Evolutionary conservation across 352 stramenopile species (phyloP).

Genomic region (Phytophthora cactorum): DNA sequence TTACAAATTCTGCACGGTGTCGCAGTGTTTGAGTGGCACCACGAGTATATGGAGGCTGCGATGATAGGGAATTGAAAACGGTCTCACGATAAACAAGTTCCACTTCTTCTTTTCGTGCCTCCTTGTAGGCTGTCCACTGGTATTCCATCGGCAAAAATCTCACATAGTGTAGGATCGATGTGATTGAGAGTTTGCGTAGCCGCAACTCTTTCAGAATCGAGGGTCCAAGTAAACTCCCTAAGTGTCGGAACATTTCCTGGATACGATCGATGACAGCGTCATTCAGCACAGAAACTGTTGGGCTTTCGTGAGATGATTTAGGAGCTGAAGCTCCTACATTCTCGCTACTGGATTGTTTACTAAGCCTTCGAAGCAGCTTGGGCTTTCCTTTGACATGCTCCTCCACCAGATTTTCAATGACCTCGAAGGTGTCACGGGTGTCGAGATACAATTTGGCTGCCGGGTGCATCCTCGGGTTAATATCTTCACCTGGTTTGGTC

Average conservation of each 20-base stretch:
- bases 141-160: conserved; percentile 64
- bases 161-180: conserved; percentile 65
- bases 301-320: neutral
- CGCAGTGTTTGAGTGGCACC: conserved; percentile 36
- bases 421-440: conserved; percentile 77
- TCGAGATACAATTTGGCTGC: conserved; percentile 79
- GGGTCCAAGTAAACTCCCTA: conserved; percentile 53
- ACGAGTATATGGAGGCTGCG: neutral
- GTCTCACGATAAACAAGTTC: conserved; percentile 46
- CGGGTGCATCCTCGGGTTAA: conserved; percentile 53
- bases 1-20: conserved; percentile 72
- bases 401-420: conserved; percentile 63
- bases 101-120: conserved; percentile 65
- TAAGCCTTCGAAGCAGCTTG: conserved; percentile 65
- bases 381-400: conserved; percentile 45
- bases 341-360: conserved; percentile 37
- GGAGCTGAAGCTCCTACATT: neutral
- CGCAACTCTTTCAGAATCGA: conserved; percentile 62
- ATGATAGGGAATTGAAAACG: conserved; percentile 26
- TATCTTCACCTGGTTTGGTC: conserved; percentile 19
- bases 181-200: conserved; percentile 59
- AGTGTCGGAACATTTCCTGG: conserved; percentile 72
- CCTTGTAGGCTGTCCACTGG: conserved; percentile 74
- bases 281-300: conserved; percentile 25
- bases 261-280: conserved; percentile 64